These are phyloP conservation scores for Cladosporium sp. DNA, from an alignment of 2,329 filamentous ascomycete genomes.

Conservation along the genomic window DNA sequence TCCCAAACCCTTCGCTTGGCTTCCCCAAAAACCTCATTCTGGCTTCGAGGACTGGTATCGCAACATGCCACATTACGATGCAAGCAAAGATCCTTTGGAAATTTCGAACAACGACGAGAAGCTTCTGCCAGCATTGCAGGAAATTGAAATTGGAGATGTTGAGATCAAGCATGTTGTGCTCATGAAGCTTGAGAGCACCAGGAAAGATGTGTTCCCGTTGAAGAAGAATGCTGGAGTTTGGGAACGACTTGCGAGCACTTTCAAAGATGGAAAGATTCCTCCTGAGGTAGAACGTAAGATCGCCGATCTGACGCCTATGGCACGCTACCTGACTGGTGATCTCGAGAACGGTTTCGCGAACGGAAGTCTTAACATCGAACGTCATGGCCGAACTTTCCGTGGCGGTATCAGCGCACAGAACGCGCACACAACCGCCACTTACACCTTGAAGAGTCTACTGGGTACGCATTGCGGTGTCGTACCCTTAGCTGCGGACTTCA, in stretches of 20 bases:
- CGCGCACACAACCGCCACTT: slow-evolving; percentile 36
- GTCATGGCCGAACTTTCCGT: slow-evolving; percentile 1
- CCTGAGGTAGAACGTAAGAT: neutral
- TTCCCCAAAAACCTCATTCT: slow-evolving; percentile 3
- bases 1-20: slow-evolving; percentile 3
- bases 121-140: slow-evolving; percentile 29
- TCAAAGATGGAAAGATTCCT: slow-evolving; percentile 1
- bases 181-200: slow-evolving; percentile 38
- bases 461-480: slow-evolving; percentile 39
- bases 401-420: slow-evolving; percentile 24
- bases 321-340: slow-evolving; percentile 6
- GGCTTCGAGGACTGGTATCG: slow-evolving; percentile 13
- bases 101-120: slow-evolving; percentile 34
- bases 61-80: slow-evolving; percentile 26
- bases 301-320: slow-evolving; percentile 4
- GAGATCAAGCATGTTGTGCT: slow-evolving; percentile 37
- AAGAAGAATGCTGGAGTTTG: slow-evolving; percentile 34
- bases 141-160: slow-evolving; percentile 29
- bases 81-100: slow-evolving; percentile 34
- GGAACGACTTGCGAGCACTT: slow-evolving; percentile 23
- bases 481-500: slow-evolving; percentile 38
- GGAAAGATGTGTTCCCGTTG: slow-evolving; percentile 40
- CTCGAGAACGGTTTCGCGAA: slow-evolving; percentile 4
- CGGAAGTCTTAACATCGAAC: slow-evolving; percentile 3
- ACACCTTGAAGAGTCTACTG: slow-evolving; percentile 38